These are phyloP conservation scores for Penicillium soppii DNA, from an alignment of 495 filamentous ascomycete species.

Conservation along the genomic window DNA sequence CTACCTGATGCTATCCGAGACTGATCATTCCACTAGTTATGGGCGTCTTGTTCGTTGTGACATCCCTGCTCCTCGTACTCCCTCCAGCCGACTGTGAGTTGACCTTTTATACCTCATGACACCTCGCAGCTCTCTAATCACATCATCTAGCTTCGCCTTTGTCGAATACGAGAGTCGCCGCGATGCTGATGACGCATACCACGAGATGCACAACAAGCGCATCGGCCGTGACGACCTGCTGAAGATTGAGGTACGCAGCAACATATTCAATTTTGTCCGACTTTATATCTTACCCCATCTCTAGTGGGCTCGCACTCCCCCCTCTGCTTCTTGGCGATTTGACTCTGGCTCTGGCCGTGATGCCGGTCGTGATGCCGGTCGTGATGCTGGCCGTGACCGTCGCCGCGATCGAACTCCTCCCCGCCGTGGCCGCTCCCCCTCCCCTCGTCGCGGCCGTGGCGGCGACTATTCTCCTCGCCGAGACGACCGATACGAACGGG, in stretches of 20 bases:
- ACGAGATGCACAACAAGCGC: conserved; percentile 99
- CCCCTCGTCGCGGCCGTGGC: conserved; percentile 71
- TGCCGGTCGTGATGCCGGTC: conserved; percentile 64
- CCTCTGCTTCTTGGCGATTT: conserved; percentile 97
- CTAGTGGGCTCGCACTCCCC: conserved; percentile 97
- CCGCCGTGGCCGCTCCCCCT: conserved; percentile 70
- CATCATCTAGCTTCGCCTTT: conserved; percentile 79
- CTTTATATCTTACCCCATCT: conserved; percentile 8
- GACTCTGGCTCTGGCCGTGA: conserved; percentile 78
- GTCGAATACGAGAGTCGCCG: conserved; percentile 99
- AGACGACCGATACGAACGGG: conserved; percentile 82
- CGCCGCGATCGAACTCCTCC: conserved; percentile 78
- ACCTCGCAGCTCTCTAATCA: conserved; percentile 15
- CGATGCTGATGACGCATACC: conserved; percentile 98
- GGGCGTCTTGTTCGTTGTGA: conserved; percentile 98
- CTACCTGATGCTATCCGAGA: not conserved
- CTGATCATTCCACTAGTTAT: conserved; percentile 62
- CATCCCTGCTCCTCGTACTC: conserved; percentile 92
- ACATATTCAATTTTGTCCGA: not conserved
- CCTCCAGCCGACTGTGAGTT: conserved; percentile 90
- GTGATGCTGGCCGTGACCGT: conserved; percentile 66
- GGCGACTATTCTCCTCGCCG: conserved; percentile 88
- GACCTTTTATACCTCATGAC: not conserved
- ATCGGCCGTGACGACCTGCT: conserved; percentile 93
- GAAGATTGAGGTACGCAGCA: conserved; percentile 85